Percentiles rank a stretch among this genome's conserved stretches.
These are phyloP conservation scores for Leptographium lundbergii DNA, from an alignment of 2,329 filamentous ascomycete species.

Conservation along the genomic window DNA sequence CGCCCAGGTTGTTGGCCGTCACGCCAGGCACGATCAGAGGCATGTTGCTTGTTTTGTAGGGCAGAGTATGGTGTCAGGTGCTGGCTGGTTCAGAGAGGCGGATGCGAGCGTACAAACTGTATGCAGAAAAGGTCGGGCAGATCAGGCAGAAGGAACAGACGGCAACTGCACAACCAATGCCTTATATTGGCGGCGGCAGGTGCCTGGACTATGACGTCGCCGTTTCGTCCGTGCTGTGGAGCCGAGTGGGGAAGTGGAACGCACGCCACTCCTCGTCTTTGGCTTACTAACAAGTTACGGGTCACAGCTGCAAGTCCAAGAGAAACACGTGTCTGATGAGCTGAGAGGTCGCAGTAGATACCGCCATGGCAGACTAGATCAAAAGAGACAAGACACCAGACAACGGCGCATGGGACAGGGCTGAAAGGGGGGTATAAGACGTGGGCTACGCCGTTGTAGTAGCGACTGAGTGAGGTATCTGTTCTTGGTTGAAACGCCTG, in stretches of 20 bases:
- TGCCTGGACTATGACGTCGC: neutral
- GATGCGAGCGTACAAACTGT: too few species aligned
- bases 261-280: too few species aligned
- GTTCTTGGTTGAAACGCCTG: neutral
- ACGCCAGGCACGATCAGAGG: constrained; percentile 52
- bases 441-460: neutral
- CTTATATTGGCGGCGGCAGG: neutral
- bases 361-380: neutral
- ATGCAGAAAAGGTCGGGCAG: neutral
- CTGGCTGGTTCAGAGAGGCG: neutral
- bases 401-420: neutral
- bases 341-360: neutral
- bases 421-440: neutral
- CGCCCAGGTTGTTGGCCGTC: constrained; percentile 28
- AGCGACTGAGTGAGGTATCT: neutral
- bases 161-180: neutral
- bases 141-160: neutral
- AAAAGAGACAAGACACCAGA: neutral
- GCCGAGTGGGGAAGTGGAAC: too few species aligned
- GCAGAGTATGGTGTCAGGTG: too few species aligned
- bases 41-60: constrained; percentile 28
- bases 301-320: neutral
- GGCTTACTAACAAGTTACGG: neutral
- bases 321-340: too few species aligned
- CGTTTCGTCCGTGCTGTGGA: too few species aligned